A percentile compares a stretch with the other conserved stretches of the same genome.
These are phyloP conservation scores for Kwoniella newhampshirensis DNA, from an alignment of 768 basidiomycete genomes.

Conservation along the genomic window DNA sequence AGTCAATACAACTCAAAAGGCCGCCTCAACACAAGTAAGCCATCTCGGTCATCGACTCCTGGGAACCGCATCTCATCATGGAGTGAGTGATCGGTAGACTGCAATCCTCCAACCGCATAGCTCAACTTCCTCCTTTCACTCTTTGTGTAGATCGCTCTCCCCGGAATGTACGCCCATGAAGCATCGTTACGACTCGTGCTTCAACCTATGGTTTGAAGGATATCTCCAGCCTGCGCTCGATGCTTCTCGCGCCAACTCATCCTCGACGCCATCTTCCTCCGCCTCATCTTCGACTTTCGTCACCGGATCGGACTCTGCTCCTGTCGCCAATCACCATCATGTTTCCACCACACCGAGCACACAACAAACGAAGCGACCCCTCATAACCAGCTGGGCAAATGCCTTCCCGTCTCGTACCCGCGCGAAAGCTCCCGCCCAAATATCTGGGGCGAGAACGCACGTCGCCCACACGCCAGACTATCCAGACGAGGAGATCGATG, in stretches of 20 bases:
- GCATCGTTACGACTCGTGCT: conserved; percentile 85
- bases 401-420: conserved; percentile 20
- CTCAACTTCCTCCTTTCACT: too few species aligned
- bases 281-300: conserved; percentile 2
- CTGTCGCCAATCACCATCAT: conserved; percentile 15
- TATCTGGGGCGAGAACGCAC: not conserved
- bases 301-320: conserved; percentile 1
- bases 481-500: conserved; percentile 9
- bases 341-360: not conserved
- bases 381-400: conserved; percentile 20
- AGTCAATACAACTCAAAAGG: too few species aligned
- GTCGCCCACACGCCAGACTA: not conserved
- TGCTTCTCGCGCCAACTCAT: conserved; percentile 50
- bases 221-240: conserved; percentile 73
- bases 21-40: too few species aligned
- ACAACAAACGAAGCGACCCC: conserved; percentile 1
- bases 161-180: conserved; percentile 86
- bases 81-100: too few species aligned
- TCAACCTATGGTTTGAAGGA: conserved; percentile 96
- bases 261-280: conserved; percentile 30
- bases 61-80: too few species aligned
- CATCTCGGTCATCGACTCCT: too few species aligned
- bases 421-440: not conserved
- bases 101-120: too few species aligned
- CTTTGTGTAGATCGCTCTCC: conserved; percentile 66